Conservation (phyloP, 1,284 basidiomycete species). For the Ceratorhiza oryzae-sativae region DNA sequence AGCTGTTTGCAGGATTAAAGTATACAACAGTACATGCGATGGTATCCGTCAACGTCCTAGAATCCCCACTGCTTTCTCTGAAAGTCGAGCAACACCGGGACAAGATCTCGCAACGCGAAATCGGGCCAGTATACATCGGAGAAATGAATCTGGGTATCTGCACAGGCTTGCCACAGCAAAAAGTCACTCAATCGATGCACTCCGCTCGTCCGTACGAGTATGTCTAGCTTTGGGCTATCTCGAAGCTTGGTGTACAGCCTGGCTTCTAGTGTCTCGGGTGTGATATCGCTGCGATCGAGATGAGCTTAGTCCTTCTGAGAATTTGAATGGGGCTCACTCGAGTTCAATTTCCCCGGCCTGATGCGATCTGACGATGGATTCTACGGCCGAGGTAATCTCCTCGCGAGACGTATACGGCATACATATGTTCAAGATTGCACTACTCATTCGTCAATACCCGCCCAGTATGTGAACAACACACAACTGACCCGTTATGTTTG, state of each 20-base stretch:
- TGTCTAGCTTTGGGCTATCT: slow-evolving; percentile 83
- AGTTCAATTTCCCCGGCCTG: slow-evolving; percentile 53
- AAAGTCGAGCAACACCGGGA: slow-evolving; percentile 85
- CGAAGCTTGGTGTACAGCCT: slow-evolving; percentile 71
- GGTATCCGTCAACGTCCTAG: background rate
- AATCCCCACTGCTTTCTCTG: slow-evolving; percentile 73
- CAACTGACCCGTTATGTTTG: slow-evolving; percentile 69
- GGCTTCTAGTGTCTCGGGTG: slow-evolving; percentile 68
- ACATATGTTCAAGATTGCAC: slow-evolving; percentile 91
- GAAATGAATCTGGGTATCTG: slow-evolving; percentile 91
- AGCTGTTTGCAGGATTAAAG: no score
- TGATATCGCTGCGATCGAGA: slow-evolving; percentile 59
- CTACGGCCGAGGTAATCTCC: slow-evolving; percentile 85
- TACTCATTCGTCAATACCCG: slow-evolving; percentile 49
- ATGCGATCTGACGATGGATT: slow-evolving; percentile 62
- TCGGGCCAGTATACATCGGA: slow-evolving; percentile 93
- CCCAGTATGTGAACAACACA: background rate
- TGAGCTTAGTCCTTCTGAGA: background rate
- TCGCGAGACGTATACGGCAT: slow-evolving; percentile 94
- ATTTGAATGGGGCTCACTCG: slow-evolving; percentile 47
- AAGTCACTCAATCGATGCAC: slow-evolving; percentile 92
- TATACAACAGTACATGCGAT: no score
- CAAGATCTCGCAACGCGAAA: slow-evolving; percentile 86
- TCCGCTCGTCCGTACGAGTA: slow-evolving; percentile 91
- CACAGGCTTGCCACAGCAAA: slow-evolving; percentile 85